Conservation (phyloP, 148 eudicot genomes). For the Dianthus caryophyllus region DNA sequence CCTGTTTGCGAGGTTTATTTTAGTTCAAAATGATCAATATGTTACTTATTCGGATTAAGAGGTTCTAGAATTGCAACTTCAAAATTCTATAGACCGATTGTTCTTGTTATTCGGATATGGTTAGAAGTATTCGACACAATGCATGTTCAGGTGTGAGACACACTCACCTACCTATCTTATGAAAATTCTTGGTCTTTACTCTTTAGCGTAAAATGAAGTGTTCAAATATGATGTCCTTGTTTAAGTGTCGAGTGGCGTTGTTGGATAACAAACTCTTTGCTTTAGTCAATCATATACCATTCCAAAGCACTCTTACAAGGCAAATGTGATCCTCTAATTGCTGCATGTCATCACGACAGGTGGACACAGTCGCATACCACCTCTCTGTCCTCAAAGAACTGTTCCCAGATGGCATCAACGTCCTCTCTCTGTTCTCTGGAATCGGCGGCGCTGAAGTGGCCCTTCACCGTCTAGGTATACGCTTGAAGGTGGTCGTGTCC, state of each 20-base stretch:
- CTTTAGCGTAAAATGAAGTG: no score
- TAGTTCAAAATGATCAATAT: not conserved
- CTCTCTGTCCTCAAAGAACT: conserved; percentile 65
- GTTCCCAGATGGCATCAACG: conserved; percentile 65
- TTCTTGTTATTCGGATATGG: no score
- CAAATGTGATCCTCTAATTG: not conserved
- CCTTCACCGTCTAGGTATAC: conserved; percentile 71
- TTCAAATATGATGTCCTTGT: no score
- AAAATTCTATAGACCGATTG: not conserved
- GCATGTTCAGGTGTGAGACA: no score
- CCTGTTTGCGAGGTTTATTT: no score
- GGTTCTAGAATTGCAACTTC: no score
- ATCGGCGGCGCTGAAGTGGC: conserved; percentile 98
- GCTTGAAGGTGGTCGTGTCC: conserved; percentile 58
- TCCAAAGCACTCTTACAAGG: not conserved
- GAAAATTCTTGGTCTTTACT: no score
- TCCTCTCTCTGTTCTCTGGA: conserved; percentile 85
- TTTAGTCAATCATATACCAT: not conserved
- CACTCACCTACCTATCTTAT: no score
- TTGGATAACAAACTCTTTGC: not conserved
- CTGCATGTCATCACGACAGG: conserved; percentile 36
- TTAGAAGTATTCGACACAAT: no score
- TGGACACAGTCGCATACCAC: conserved; percentile 93
- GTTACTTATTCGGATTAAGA: no score
- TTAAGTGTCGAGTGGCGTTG: no score